Evolutionary conservation across 495 filamentous ascomycete species (phyloP), one percentile per base, ranked within the genome.

Genomic region (Aspergillus nanangensis): DNA sequence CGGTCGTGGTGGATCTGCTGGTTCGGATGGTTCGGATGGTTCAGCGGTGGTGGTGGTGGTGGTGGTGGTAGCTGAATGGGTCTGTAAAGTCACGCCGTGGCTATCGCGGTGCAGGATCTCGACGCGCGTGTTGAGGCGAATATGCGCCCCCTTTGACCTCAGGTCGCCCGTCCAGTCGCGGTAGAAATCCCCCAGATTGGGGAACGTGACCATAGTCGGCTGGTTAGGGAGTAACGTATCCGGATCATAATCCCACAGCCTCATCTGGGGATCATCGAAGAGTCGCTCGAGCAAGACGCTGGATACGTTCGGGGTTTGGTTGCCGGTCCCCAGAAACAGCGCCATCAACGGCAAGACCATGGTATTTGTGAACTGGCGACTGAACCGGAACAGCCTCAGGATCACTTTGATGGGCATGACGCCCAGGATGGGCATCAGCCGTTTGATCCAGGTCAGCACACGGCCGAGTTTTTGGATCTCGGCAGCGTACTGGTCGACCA

Each of bases 161-260:
- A 94, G 63, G 47, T 85, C 79, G 20, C 70, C 64, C 15, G 63
- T 65, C 87, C 86, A 94, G 40, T 80, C 76, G 13, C 69, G 65
- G 51, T 91, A 92, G 58, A 91, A 90, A 4, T 74, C 59, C 21
- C 79, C 74, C 19, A 91, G 71, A 33, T 88, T 86, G 0, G 85
- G 87, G 53, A 92, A 94, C 0, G 86, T 86, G 21, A 85, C 82
- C 88, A 94, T 91, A 0, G 72, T 73, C n/a, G 88, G 87, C 15
- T 82, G 62, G 44, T 90, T 91, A 2, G 77, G 80, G 1, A 87
- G 67, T 5, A 85, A 60, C 7, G 80, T 83, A 46, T 91, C 82
- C 0, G 78, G 62, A 21, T 85, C 80, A 53, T 89, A 89, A 17
- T 79, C 77, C 87, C 87, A 90, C 58, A 91, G 71, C 40, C 81